Base-by-base conservation (phyloP, 163 green algal species). In the Scenedesmus sp. region DNA sequence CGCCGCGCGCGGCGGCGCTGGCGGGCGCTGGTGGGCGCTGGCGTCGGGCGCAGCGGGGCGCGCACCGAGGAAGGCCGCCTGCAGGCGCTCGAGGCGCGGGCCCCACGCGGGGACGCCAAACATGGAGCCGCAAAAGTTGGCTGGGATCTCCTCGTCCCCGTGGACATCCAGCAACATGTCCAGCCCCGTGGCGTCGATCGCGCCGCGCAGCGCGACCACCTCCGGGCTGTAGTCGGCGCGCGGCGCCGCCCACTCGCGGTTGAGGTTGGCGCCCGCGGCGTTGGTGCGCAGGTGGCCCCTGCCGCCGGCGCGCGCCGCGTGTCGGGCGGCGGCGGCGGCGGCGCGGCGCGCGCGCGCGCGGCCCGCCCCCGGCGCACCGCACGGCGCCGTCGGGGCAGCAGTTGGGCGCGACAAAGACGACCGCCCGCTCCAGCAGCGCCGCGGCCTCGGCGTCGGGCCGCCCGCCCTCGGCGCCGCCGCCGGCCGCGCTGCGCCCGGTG, bases 231-330 rank as follows among this genome's bases (percentile, higher is more conserved):
- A 31, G 20, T 92, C 86, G 42, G 77, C 15, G 29, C 24, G 78
- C 15, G 91, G 89, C 0, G 75, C 63, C 4, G 73, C 72, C 92
- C 92, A 97, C 57, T 88, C 88, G 2, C 92, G 74, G 72, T 97
- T 97, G 36, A 97, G 84, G 85, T 97, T 96, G 47, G 83, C 84
- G 17, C 93, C 93, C 2, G 78, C 83, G 2, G 92, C 91, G 64
- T 97, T 97, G 65, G 86, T 94, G 53, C 93, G 88, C 80, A 97
- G 70, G 83, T 95, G 89, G 15, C 93, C 93, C 15, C 89, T 77
- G 69, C 22, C n/a, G n/a, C n/a, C n/a, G n/a, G n/a, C n/a, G n/a
- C n/a, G n/a, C n/a, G n/a, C n/a, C n/a, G n/a, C n/a, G n/a, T n/a
- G n/a, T n/a, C 47, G n/a, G 15, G 26, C 26, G 22, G 3, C 31